phyloP scores from a whole-genome alignment of 768 basidiomycete species.

The Tricholoma furcatifolium region DNA sequence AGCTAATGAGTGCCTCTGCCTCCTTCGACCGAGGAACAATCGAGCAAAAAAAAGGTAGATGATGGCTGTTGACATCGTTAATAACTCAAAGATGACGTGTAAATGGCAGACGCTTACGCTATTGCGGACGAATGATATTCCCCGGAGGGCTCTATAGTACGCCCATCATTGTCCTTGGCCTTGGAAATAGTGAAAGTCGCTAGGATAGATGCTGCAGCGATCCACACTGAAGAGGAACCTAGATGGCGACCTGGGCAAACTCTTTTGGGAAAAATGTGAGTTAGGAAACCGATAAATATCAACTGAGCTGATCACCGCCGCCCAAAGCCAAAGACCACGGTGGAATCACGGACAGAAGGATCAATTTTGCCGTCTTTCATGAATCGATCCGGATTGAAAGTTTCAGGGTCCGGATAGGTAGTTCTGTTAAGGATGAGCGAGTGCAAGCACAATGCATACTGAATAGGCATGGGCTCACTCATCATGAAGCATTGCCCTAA shows the following conservation, averaged over 20 bases:
- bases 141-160: slow-evolving; percentile 12
- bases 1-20: too few species aligned
- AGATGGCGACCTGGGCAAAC: slow-evolving; percentile 33
- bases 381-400: slow-evolving; percentile 38
- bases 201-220: slow-evolving; percentile 27
- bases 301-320: slow-evolving; percentile 11
- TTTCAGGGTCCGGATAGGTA: slow-evolving; percentile 28
- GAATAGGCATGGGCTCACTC: slow-evolving; percentile 5
- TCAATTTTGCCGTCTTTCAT: slow-evolving; percentile 24
- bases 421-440: not conserved
- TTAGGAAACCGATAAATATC: not conserved
- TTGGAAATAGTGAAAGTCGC: slow-evolving; percentile 27
- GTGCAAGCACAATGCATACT: not conserved
- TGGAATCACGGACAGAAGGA: slow-evolving; percentile 14
- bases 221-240: slow-evolving; percentile 28
- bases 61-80: too few species aligned
- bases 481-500: slow-evolving; percentile 35
- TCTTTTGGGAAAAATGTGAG: not conserved
- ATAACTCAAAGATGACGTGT: too few species aligned
- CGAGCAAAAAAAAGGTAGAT: too few species aligned
- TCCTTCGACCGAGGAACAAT: too few species aligned
- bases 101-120: too few species aligned
- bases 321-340: slow-evolving; percentile 20
- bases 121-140: too few species aligned
- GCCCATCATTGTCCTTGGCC: slow-evolving; percentile 16